Evolutionary conservation across 75 land plant genomes (phyloP), one percentile per base, ranked within the genome.

Genomic region (Azolla pinnata): DNA sequence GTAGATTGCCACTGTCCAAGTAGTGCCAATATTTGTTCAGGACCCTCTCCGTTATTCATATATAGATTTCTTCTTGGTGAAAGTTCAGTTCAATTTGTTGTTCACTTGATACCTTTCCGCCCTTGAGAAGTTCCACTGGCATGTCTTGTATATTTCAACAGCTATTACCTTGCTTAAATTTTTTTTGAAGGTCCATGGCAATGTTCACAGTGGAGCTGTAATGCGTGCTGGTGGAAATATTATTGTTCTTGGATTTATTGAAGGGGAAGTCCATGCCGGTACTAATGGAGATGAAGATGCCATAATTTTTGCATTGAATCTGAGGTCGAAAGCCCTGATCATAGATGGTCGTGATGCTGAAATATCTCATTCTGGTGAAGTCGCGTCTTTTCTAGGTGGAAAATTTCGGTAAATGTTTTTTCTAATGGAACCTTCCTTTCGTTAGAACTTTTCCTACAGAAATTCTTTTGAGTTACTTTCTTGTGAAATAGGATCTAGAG

Each of bases 201-300:
- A 62, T 62, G 72, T 69, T 45, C 34, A 54, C 29, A 26, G 23
- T 31, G 72, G 72, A 62, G 72, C 56, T 33, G 49, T 29, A 0
- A 16, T 69, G 16, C 12, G 23, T 2, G 67, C 72, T 17, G 57
- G 64, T 44, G 67, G 67, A 10, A 66, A 69, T 31, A 16, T 69
- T 18, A 44, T 69, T 12, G 72, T 69, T 0, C 30, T 69, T 24
- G 72, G 72, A 28, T 31, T 29, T 24, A 66, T 69, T 20, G 45
- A 56, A 44, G 72, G 72, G 25, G 31, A 61, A 47, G 72, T 54
- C 30, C 72, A 69, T 56, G 72, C 67, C 18, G 72, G 72, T 54
- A 66, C 0, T 27, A 38, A 26, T 29, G 72, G 72, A 16, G 49
- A 62, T 28, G 19, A 16, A 38, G 21, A 35, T 17, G 65, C 72